Evolutionary conservation across 805 yeast genomes (phyloP).

Genomic region (Kodamaea sagamina): DNA sequence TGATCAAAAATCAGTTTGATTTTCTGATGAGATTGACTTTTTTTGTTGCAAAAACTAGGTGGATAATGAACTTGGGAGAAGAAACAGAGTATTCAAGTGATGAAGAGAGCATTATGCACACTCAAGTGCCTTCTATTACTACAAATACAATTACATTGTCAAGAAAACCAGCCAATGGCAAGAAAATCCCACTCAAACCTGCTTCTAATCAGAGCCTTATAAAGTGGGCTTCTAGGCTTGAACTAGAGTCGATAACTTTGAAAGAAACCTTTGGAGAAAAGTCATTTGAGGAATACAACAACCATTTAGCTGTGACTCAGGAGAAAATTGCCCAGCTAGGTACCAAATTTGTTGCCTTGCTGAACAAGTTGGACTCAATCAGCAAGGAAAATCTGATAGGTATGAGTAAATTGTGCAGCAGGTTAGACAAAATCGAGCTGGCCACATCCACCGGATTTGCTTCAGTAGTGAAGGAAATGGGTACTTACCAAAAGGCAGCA

Average conservation of each 20-base stretch:
- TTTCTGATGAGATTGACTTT: constrained; percentile 4
- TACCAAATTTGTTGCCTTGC: background rate
- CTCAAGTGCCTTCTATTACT: constrained; percentile 9
- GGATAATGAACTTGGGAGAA: constrained; percentile 6
- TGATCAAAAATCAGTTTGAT: background rate
- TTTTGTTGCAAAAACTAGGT: constrained; percentile 11
- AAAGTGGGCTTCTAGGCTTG: constrained; percentile 34
- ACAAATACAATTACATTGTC: background rate
- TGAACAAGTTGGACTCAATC: background rate
- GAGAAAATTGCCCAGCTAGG: background rate
- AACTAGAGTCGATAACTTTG: constrained; percentile 30
- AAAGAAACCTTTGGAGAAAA: constrained; percentile 18
- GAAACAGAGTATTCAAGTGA: constrained; percentile 28
- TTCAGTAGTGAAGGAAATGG: no score
- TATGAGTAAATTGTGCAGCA: no score
- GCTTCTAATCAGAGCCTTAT: constrained; percentile 16
- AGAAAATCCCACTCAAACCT: background rate
- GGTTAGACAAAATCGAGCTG: no score
- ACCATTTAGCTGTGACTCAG: background rate
- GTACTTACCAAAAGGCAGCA: no score
- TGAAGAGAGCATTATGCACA: constrained; percentile 14
- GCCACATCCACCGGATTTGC: no score
- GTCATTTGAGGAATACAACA: background rate
- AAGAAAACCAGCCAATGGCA: background rate
- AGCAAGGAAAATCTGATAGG: no score